Evolutionary conservation across 345 rosid species (phyloP).

Genomic region (Passiflora organensis): DNA sequence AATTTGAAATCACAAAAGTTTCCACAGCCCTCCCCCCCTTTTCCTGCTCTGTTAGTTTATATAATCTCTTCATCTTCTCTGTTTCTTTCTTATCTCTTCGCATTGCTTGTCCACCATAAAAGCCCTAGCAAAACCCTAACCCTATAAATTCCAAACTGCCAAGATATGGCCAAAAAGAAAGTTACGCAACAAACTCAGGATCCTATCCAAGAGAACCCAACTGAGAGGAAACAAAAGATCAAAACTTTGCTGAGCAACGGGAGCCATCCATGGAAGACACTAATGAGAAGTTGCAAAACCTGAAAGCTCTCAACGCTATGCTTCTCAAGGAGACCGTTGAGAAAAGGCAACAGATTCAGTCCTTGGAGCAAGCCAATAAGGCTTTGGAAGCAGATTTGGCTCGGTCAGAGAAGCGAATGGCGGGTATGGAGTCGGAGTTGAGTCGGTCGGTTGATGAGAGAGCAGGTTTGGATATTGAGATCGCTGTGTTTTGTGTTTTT

Average conservation of each 20-base stretch:
- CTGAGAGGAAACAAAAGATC: slow-evolving; percentile 4
- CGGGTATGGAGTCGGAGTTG: slow-evolving; percentile 32
- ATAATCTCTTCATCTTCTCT: not conserved
- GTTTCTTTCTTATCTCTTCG: not conserved
- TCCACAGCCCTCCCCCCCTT: slow-evolving; percentile 4
- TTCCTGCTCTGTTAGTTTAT: not conserved
- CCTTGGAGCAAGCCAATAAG: slow-evolving; percentile 31
- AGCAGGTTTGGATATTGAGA: slow-evolving; percentile 38
- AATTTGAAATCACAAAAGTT: slow-evolving; percentile 25
- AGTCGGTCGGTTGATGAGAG: slow-evolving; percentile 32
- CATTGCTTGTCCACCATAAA: slow-evolving; percentile 29
- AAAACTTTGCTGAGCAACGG: slow-evolving; percentile 8
- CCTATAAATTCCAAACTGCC: slow-evolving; percentile 11
- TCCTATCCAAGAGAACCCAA: slow-evolving; percentile 12
- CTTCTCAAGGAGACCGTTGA: slow-evolving; percentile 57
- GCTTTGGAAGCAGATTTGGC: slow-evolving; percentile 45
- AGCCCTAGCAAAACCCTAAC: slow-evolving; percentile 39
- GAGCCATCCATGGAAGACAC: slow-evolving; percentile 34
- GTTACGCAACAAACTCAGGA: slow-evolving; percentile 16
- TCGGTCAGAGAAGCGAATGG: slow-evolving; percentile 20
- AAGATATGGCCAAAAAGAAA: slow-evolving; percentile 49
- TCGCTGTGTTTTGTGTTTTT: slow-evolving; percentile 29
- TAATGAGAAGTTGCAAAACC: slow-evolving; percentile 38
- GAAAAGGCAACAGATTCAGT: slow-evolving; percentile 43
- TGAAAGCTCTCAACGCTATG: slow-evolving; percentile 51